Percentiles rank a stretch among this genome's conserved stretches.
Conservation (phyloP, 257 asterid species). For the Coffea eugenioides region DNA sequence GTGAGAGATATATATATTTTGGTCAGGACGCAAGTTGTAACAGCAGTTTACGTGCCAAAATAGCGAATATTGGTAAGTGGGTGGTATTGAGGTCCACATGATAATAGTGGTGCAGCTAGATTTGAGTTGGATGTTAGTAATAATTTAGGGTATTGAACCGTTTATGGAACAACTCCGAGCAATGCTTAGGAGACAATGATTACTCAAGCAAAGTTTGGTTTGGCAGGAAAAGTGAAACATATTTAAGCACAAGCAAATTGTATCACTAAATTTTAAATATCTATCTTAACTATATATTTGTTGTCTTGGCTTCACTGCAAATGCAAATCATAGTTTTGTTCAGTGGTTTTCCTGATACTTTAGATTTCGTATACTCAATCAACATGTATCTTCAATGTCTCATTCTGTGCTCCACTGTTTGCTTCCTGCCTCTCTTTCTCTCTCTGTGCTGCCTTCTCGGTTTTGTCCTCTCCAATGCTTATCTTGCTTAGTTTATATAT, state of each 20-base stretch:
- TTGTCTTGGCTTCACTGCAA: too few relatives aligned
- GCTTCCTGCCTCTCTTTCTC: too few relatives aligned
- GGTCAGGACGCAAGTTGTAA: not conserved
- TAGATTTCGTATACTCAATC: too few relatives aligned
- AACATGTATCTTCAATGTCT: too few relatives aligned
- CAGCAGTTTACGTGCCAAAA: not conserved
- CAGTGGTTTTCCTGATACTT: not conserved
- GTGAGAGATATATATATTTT: not conserved
- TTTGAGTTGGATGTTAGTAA: not conserved
- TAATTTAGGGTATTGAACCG: not conserved
- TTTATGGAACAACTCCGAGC: not conserved
- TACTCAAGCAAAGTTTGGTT: too few relatives aligned
- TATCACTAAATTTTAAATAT: too few relatives aligned
- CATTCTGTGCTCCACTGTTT: too few relatives aligned
- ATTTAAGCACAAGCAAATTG: not conserved
- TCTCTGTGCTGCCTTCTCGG: not conserved
- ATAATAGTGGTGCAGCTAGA: not conserved
- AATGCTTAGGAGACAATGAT: not conserved
- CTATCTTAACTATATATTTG: too few relatives aligned
- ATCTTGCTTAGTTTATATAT: not conserved
- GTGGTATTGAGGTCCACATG: not conserved
- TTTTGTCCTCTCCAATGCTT: not conserved
- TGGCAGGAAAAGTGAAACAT: not conserved
- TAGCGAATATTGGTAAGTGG: not conserved
- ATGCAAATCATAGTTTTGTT: too few relatives aligned